Percentiles rank a stretch among this genome's conserved stretches.
Conservation (phyloP, 495 filamentous ascomycete genomes). For the Lepraria neglecta region DNA sequence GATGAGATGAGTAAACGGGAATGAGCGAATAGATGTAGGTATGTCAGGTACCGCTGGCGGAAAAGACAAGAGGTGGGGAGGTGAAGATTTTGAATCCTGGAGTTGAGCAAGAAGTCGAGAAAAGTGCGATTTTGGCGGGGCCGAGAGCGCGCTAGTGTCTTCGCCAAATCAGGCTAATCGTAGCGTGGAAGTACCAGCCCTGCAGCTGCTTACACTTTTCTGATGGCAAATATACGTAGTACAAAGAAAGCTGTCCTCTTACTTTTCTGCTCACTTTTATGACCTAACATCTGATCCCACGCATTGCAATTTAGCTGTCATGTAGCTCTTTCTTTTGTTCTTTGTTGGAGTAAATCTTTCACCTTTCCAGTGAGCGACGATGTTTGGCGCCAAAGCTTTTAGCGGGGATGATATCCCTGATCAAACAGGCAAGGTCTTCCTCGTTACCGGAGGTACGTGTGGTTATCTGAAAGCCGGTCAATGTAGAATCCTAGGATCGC, state of each 20-base stretch:
- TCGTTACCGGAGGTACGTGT: conserved; percentile 54
- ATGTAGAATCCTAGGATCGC: neutral
- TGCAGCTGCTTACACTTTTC: neutral
- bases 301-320: too few relatives aligned
- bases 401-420: conserved; percentile 51
- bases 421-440: conserved; percentile 50
- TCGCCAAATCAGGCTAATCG: conserved; percentile 1
- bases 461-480: neutral
- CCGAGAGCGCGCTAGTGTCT: neutral
- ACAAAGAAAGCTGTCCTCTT: too few relatives aligned
- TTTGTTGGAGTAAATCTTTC: neutral
- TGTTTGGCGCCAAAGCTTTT: conserved; percentile 33
- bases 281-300: too few relatives aligned
- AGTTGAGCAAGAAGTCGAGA: conserved; percentile 5
- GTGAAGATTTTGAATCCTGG: conserved; percentile 2
- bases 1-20: conserved; percentile 29
- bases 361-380: neutral
- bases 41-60: neutral
- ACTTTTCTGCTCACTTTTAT: too few relatives aligned
- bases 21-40: conserved; percentile 17
- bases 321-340: neutral
- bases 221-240: neutral
- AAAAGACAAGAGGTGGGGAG: too few relatives aligned
- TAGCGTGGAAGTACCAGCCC: neutral
- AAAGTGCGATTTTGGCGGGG: conserved; percentile 22